Evolutionary conservation across 1,139 yeast species (phyloP), one percentile per base, ranked within the genome.

Genomic region (Geotrichum australiense): DNA sequence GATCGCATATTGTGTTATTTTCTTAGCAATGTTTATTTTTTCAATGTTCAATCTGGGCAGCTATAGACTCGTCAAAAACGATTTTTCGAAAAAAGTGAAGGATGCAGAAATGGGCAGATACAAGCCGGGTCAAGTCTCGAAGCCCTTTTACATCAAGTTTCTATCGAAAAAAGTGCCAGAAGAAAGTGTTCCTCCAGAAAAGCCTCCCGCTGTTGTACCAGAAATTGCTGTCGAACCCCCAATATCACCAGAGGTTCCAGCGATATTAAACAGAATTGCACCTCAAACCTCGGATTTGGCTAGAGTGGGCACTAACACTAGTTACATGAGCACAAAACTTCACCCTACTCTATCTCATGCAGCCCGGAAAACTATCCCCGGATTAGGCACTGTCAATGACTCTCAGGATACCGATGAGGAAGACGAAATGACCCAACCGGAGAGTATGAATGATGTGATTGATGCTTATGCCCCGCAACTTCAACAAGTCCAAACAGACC

Each of bases 1-100:
- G 11, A 84, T 83, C 24, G 94, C 96, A 0, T 86, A 83, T 59
- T 80, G 85, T 16, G 80, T 89, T 58, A 80, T 89, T 35, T 85
- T 80, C 54, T 66, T 83, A 44, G 82, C 87, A 4, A 70, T 81
- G 26, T 91, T 84, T 58, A 67, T 80, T 28, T 60, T 84, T 19
- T 69, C 74, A 52, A 80, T 85, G 50, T 89, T 87, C 63, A 81
- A 83, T 51, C 60, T 81, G 33, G 96, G 96, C 2, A 74, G 87
- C 3, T 80, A 76, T 59, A 68, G 77, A 46, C 61, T 86, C 44
- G 70, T 86, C n/a, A 81, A 77, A 41, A 64, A 75, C 62, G 96
- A 87, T 58, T 82, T 85, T 55, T 35, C 34, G 5, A 23, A 32
- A 5, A 40, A 40, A 24, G 20, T 23, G 12, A 20, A 18, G n/a